phyloP scores from a whole-genome alignment of 495 filamentous ascomycete genomes.

The Penicillium bovifimosum region DNA sequence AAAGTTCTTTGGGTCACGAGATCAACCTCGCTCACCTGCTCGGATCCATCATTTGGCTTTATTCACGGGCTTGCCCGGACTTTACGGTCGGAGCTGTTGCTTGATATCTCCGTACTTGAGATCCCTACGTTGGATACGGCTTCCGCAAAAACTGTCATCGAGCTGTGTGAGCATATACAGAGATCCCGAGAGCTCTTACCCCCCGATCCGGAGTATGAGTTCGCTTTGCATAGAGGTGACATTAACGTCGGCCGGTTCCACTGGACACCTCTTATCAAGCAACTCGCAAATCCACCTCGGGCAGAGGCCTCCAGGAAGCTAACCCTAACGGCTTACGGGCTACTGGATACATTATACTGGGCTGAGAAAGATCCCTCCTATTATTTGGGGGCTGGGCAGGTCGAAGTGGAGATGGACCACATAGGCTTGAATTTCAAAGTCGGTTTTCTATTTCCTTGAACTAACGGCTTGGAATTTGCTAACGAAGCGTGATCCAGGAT shows the following conservation, averaged over 20 bases:
- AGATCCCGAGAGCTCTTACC: background rate
- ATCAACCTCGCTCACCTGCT: constrained; percentile 26
- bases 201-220: constrained; percentile 33
- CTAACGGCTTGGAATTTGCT: background rate
- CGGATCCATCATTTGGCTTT: constrained; percentile 32
- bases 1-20: constrained; percentile 40
- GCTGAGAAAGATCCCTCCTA: background rate
- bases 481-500: constrained; percentile 1
- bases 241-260: constrained; percentile 25
- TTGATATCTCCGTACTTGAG: constrained; percentile 39
- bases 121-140: constrained; percentile 22
- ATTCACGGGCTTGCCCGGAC: constrained; percentile 38
- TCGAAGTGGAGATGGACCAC: constrained; percentile 36
- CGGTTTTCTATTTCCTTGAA: background rate
- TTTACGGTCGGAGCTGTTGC: constrained; percentile 32
- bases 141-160: constrained; percentile 5
- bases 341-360: constrained; percentile 26
- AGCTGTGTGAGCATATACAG: constrained; percentile 22
- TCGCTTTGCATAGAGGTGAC: constrained; percentile 18
- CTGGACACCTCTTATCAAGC: constrained; percentile 19
- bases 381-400: constrained; percentile 14
- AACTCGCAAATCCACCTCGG: constrained; percentile 4
- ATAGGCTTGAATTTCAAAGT: constrained; percentile 41
- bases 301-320: background rate
- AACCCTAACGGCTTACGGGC: constrained; percentile 9